A percentile compares a stretch with the other conserved stretches of the same genome.
These are phyloP conservation scores for Patellifolia procumbens DNA, from an alignment of 179 eudicot genomes.

Conservation along the genomic window DNA sequence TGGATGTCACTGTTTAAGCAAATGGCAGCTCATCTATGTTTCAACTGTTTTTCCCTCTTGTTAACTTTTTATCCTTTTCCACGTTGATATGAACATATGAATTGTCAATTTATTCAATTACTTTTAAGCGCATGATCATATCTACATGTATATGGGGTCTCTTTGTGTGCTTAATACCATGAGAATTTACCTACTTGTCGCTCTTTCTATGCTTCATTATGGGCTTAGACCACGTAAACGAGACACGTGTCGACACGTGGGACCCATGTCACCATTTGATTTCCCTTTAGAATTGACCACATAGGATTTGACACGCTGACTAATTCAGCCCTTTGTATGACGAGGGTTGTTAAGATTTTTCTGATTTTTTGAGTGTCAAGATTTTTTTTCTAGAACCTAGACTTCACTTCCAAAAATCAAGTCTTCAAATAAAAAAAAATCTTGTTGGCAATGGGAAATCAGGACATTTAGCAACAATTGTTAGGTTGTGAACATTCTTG, in stretches of 20 bases:
- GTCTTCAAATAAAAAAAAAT: too few relatives aligned
- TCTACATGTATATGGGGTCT: slow-evolving; percentile 17
- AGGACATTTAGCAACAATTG: too few relatives aligned
- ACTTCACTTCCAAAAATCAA: too few relatives aligned
- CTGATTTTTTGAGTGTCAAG: slow-evolving; percentile 16
- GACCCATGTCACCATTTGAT: slow-evolving; percentile 1
- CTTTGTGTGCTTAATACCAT: slow-evolving; percentile 17
- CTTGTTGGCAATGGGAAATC: too few relatives aligned
- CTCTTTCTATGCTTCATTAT: not conserved
- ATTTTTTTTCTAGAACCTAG: too few relatives aligned
- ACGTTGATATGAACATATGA: not conserved
- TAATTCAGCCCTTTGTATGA: slow-evolving; percentile 17
- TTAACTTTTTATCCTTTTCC: not conserved
- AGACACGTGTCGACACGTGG: slow-evolving; percentile 19
- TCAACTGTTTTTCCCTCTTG: not conserved
- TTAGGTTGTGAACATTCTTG: too few relatives aligned
- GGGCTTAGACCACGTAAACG: not conserved
- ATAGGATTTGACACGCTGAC: slow-evolving; percentile 29
- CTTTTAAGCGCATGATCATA: not conserved
- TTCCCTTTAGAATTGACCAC: slow-evolving; percentile 8
- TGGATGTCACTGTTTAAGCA: not conserved
- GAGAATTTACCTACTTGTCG: slow-evolving; percentile 21
- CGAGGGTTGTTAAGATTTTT: slow-evolving; percentile 22
- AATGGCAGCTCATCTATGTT: not conserved
- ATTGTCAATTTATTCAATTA: not conserved